These are phyloP conservation scores for Penicillium sp. DNA, from an alignment of 2,329 filamentous ascomycete genomes.

Conservation along the genomic window DNA sequence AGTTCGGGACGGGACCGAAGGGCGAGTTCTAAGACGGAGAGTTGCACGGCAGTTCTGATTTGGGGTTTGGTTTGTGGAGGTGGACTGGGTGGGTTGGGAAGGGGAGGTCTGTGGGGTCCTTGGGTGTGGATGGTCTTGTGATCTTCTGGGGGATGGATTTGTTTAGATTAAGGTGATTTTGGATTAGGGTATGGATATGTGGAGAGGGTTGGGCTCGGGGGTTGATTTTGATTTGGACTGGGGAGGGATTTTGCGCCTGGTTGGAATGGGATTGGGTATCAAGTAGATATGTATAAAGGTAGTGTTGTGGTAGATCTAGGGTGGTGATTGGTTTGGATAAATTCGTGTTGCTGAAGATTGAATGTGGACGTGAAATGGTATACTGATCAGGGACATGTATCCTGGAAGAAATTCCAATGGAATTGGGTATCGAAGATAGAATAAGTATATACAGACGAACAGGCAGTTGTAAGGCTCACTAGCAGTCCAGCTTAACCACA, in stretches of 20 bases:
- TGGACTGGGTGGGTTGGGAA: background rate
- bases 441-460: constrained; percentile 2
- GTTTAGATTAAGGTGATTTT: too few relatives aligned
- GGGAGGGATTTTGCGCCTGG: background rate
- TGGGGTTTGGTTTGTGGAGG: background rate
- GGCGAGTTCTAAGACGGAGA: background rate
- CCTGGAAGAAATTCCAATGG: background rate
- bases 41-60: background rate
- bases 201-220: background rate
- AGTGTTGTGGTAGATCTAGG: background rate
- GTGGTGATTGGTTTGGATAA: background rate
- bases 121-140: background rate
- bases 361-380: background rate
- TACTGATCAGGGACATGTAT: background rate
- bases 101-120: constrained; percentile 1
- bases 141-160: background rate
- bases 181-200: background rate
- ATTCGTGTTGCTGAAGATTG: too few relatives aligned
- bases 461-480: background rate
- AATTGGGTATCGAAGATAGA: constrained; percentile 5
- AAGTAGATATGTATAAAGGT: background rate
- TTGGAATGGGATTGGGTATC: background rate
- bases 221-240: background rate
- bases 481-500: background rate
- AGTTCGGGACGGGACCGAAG: background rate